These are phyloP conservation scores for Calocera viscosa DNA, from an alignment of 768 basidiomycete genomes.

Conservation along the genomic window DNA sequence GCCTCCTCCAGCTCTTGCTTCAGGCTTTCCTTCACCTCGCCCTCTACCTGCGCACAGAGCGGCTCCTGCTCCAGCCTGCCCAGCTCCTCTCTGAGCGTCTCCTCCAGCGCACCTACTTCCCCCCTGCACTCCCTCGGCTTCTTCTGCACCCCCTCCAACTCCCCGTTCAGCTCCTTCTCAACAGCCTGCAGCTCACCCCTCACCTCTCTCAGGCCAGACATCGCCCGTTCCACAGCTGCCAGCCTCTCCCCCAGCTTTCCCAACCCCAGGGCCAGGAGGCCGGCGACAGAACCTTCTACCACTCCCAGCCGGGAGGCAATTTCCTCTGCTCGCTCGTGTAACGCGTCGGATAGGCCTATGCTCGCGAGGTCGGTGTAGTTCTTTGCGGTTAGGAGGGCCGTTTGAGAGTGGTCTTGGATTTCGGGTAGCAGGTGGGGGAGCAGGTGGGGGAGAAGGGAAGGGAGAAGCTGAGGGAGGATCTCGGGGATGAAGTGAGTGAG, in stretches of 20 bases:
- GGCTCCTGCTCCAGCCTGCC: slow-evolving; percentile 5
- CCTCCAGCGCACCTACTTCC: background rate
- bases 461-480: background rate
- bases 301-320: no score
- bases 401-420: slow-evolving; percentile 12
- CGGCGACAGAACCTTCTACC: no score
- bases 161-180: no score
- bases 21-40: background rate
- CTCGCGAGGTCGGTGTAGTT: background rate
- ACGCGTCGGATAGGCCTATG: background rate
- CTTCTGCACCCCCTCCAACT: no score
- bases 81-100: background rate
- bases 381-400: background rate
- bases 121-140: background rate
- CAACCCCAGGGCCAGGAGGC: no score
- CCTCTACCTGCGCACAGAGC: background rate
- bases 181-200: background rate
- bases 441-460: background rate
- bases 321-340: background rate
- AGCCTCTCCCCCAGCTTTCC: no score
- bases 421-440: background rate
- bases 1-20: no score
- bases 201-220: background rate
- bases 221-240: no score
- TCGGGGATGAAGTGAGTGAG: background rate